phyloP scores from a whole-genome alignment of 1,139 yeast species.

The Suhomyces guaymorum region DNA sequence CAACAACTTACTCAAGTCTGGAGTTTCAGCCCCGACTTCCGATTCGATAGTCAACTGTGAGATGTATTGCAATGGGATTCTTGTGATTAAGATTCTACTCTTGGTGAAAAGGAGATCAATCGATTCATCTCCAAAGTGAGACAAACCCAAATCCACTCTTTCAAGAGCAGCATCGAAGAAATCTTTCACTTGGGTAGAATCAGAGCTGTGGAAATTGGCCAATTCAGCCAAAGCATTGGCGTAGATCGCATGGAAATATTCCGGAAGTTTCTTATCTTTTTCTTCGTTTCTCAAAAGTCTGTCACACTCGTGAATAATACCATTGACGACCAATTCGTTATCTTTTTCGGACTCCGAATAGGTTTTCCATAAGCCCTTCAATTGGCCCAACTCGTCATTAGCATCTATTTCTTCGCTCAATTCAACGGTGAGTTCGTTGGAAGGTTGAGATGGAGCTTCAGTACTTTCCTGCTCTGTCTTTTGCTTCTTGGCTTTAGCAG shows the following conservation, averaged over 20 bases:
- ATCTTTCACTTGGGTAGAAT: slow-evolving; percentile 44
- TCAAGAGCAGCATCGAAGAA: slow-evolving; percentile 73
- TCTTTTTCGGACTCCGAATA: slow-evolving; percentile 56
- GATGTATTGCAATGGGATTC: slow-evolving; percentile 58
- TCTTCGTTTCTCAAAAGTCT: slow-evolving; percentile 56
- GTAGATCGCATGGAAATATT: slow-evolving; percentile 70
- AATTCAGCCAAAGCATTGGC: slow-evolving; percentile 71
- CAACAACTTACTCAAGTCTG: slow-evolving; percentile 37
- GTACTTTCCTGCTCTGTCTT: slow-evolving; percentile 32
- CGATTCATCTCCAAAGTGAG: slow-evolving; percentile 46
- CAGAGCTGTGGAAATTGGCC: slow-evolving; percentile 53
- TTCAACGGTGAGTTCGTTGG: slow-evolving; percentile 63
- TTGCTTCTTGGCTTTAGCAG: slow-evolving; percentile 52
- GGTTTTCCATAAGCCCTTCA: slow-evolving; percentile 68
- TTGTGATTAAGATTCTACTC: slow-evolving; percentile 55
- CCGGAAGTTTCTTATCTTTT: slow-evolving; percentile 42
- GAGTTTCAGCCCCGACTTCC: slow-evolving; percentile 23
- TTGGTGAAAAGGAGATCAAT: slow-evolving; percentile 52
- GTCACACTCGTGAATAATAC: slow-evolving; percentile 90
- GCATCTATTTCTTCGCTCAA: slow-evolving; percentile 69
- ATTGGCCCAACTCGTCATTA: slow-evolving; percentile 75
- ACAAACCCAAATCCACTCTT: slow-evolving; percentile 63
- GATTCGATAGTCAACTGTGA: slow-evolving; percentile 49
- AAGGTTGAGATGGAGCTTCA: slow-evolving; percentile 16
- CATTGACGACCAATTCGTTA: slow-evolving; percentile 69